Evolutionary conservation across 1,284 basidiomycete genomes (phyloP), one percentile per base, ranked within the genome.

Genomic region (Marasmius sp.): DNA sequence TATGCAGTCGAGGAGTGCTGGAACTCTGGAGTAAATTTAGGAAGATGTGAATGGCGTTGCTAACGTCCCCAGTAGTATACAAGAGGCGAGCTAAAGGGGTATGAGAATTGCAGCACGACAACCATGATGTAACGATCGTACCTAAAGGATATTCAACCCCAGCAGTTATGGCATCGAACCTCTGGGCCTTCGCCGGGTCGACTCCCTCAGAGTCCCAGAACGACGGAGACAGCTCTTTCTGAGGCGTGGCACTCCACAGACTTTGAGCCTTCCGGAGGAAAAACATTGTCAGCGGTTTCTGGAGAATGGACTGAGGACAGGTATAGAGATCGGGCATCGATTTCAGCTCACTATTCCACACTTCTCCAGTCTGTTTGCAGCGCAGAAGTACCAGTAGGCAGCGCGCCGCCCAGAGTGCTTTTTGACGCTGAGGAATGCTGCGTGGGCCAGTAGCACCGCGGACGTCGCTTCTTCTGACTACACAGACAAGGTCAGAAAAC

Each of bases 261-360:
- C 81, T 81, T 63, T 87, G 86, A 14, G 91, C 87, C 70, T 80
- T 84, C 9, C 86, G 85, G 41, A 93, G 80, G 69, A 93, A 90
- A 70, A 89, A 85, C 81, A 91, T 88, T 0, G 92, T 92, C 57
- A 93, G 71, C 1, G 90, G 87, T 89, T 91, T 93, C 91, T 93
- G 67, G 10, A 62, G 45, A n/a, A 37, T 12, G 14, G n/a, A 12
- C n/a, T 54, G 12, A 54, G 16, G 12, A 38, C 11, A 11, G 20
- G 7, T 54, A 2, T 18, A 16, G 6, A 37, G 27, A 37, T 37
- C 14, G 16, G 11, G 33, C n/a, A 16, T 14, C 7, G 16, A 38
- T 54, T 47, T n/a, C 16, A 47, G 37, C 89, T 67, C 66, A 93
- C 91, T 65, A 92, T 87, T 33, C 91, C 91, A 66, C 85, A 88